A percentile compares a stretch with the other conserved stretches of the same genome.
Evolutionary conservation across 306 rosid genomes (phyloP).

Genomic region (Gillenia trifoliata): DNA sequence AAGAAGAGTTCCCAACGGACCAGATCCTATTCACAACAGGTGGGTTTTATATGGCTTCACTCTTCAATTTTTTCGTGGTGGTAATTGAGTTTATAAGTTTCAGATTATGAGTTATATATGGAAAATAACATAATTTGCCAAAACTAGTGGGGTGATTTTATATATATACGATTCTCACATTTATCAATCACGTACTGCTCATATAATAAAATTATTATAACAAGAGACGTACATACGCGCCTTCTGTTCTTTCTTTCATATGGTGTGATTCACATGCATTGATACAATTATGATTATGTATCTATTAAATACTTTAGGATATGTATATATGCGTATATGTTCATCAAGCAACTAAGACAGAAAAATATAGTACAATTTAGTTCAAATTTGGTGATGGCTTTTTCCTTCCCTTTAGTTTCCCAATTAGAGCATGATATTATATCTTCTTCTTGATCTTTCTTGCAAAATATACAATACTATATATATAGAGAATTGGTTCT

Average conservation of each 20-base stretch:
- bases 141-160: background rate
- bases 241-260: background rate
- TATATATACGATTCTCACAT: background rate
- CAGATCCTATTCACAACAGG: slow-evolving; percentile 98
- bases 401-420: too few species aligned
- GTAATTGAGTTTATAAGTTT: background rate
- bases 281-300: background rate
- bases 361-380: too few species aligned
- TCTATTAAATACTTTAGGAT: background rate
- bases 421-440: background rate
- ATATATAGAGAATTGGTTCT: background rate
- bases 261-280: background rate
- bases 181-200: background rate
- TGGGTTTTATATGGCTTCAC: slow-evolving; percentile 6
- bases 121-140: background rate
- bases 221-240: background rate
- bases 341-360: background rate
- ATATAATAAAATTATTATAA: background rate
- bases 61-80: background rate
- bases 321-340: background rate
- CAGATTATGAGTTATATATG: background rate
- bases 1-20: slow-evolving; percentile 88
- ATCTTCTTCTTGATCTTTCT: background rate
- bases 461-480: background rate
- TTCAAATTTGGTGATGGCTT: too few species aligned